Conservation (phyloP, 257 asterid genomes). For the Nicotiana obtusifolia region DNA sequence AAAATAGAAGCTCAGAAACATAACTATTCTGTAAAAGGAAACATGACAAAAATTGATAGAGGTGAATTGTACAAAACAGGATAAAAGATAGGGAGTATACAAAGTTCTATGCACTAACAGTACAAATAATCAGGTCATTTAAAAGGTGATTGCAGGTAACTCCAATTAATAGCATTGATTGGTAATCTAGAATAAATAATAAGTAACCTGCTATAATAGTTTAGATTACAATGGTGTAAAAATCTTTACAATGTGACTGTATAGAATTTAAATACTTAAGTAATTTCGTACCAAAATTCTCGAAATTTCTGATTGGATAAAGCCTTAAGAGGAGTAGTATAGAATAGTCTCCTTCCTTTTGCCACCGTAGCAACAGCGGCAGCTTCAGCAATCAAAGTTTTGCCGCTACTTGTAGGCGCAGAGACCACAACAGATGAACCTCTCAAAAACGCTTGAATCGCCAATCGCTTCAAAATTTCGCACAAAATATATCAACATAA, state of each 20-base stretch:
- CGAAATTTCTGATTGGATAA: constrained; percentile 96
- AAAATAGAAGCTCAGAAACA: neutral
- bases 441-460: constrained; percentile 79
- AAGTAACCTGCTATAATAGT: too few species aligned
- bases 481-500: neutral
- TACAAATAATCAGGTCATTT: too few species aligned
- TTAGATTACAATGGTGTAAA: too few species aligned
- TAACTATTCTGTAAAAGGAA: neutral
- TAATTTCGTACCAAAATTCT: constrained; percentile 68
- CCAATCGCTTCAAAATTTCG: constrained; percentile 39
- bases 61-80: neutral
- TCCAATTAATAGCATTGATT: too few species aligned
- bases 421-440: constrained; percentile 97
- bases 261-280: neutral
- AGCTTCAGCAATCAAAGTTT: constrained; percentile 98
- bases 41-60: neutral
- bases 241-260: too few species aligned
- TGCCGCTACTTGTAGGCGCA: constrained; percentile 99
- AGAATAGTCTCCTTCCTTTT: constrained; percentile 80
- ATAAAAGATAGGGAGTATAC: neutral
- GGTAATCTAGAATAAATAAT: too few species aligned
- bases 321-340: constrained; percentile 96
- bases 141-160: too few species aligned
- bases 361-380: constrained; percentile 94
- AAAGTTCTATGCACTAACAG: too few species aligned